Base-by-base conservation (phyloP, 441 rosid species). In the Pelargonium citronellum region DNA sequence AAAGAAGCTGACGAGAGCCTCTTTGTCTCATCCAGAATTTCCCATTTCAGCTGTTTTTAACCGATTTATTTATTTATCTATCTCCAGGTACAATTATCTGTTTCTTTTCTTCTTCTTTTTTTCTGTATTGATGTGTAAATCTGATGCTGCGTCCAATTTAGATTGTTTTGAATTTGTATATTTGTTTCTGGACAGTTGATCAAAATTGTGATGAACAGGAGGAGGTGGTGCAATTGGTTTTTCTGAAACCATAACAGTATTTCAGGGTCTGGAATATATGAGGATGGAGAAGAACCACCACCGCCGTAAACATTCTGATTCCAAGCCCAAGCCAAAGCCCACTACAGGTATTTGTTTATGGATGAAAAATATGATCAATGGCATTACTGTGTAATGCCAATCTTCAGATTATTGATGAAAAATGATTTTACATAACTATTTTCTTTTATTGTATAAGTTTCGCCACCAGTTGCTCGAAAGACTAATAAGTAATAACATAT, bases 251-350 rank as follows among this genome's bases (percentile, higher is more conserved):
- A 41, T 81, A 75, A 57, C 57, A 11, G 79, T 74, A 74, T 70
- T 83, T 78, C 62, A 69, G 71, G 80, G 75, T 67, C 72, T 67
- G 70, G 30, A 62, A 46, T 68, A 63, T 27, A 74, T 51, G 71
- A 79, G 80, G 76, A 51, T 80, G 81, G 77, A 83, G 70, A 86
- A 84, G 92, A 80, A 15, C 96, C 74, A 22, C 79, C 60, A 46
- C 66, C 83, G 80, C 66, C 89, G 74, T 75, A 88, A 83, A 47
- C 79, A 84, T 69, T 47, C 81, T 65, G 78, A 73, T 64, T 73
- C 73, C 67, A 71, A 79, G 51, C 34, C 34, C 34, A 27, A 27
- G 34, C 34, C 1, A 75, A 75, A 67, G 77, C 34, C 37, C 15
- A 12, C 66, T 6, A 11, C 47, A 37, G 46, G 22, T 63, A 8